Evolutionary conservation across 164 flowering plant species (phyloP).

Genomic region (Brasenia schreberi): DNA sequence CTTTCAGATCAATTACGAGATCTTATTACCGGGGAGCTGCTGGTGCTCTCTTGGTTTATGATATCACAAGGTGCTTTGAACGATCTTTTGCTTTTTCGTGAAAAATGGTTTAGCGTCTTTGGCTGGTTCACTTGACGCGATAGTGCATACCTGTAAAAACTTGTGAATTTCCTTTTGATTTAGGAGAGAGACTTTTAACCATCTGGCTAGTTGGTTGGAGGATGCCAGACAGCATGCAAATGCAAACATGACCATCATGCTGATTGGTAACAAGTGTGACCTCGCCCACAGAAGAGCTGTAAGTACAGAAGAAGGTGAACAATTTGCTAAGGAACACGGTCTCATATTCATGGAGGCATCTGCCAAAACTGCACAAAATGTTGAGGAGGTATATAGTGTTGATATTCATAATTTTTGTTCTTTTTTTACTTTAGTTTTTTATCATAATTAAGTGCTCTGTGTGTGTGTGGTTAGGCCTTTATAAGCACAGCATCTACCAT

Average conservation of each 20-base stretch:
- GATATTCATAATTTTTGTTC: too few species aligned
- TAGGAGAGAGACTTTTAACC: constrained; percentile 88
- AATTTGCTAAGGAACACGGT: too few species aligned
- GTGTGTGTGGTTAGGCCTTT: constrained; percentile 36
- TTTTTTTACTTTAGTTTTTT: not conserved
- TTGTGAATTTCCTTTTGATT: not conserved
- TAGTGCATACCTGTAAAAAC: too few species aligned
- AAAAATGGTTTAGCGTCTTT: not conserved
- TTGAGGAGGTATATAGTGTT: constrained; percentile 49
- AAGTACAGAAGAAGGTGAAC: constrained; percentile 86
- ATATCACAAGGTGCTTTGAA: constrained; percentile 44
- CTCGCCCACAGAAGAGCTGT: constrained; percentile 79
- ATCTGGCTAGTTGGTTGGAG: constrained; percentile 80
- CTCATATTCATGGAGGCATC: constrained; percentile 86
- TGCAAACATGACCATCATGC: constrained; percentile 80
- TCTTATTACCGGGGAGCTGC: constrained; percentile 81
- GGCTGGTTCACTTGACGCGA: too few species aligned
- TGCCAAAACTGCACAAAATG: constrained; percentile 80
- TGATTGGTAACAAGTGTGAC: constrained; percentile 74
- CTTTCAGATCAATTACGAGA: constrained; percentile 64
- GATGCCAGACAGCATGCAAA: constrained; percentile 90
- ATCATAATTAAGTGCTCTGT: not conserved
- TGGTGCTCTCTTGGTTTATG: constrained; percentile 68
- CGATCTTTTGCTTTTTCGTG: not conserved
- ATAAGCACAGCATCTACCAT: constrained; percentile 69